These are phyloP conservation scores for Fusarium sp. DNA, from an alignment of 2,329 filamentous ascomycete genomes.

Conservation along the genomic window DNA sequence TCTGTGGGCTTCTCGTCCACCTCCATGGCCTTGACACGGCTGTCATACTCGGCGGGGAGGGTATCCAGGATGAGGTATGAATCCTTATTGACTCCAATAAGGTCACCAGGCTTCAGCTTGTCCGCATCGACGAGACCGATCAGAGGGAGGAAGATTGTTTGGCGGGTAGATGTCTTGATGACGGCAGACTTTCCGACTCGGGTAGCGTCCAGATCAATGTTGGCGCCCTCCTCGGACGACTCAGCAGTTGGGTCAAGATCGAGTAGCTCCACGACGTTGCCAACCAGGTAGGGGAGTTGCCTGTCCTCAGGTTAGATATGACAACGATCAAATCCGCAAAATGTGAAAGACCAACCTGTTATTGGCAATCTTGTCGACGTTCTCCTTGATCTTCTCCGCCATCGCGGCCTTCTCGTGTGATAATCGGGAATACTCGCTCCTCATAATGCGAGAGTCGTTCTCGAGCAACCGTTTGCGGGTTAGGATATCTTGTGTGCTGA, in stretches of 20 bases:
- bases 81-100: slow-evolving; percentile 99
- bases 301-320: slow-evolving; percentile 58
- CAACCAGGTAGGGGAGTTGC: slow-evolving; percentile 97
- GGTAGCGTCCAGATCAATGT: slow-evolving; percentile 97
- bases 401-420: slow-evolving; percentile 96
- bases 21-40: slow-evolving; percentile 99
- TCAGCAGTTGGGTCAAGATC: slow-evolving; percentile 97
- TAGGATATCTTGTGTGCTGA: slow-evolving; percentile 94
- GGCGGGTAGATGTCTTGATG: slow-evolving; percentile 98
- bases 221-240: slow-evolving; percentile 96
- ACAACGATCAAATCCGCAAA: background rate
- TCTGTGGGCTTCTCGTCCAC: slow-evolving; percentile 99
- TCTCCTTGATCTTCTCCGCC: slow-evolving; percentile 99
- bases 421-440: slow-evolving; percentile 93
- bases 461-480: slow-evolving; percentile 92
- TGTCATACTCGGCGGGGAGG: slow-evolving; percentile 97
- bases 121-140: slow-evolving; percentile 97
- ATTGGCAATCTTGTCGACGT: slow-evolving; percentile 98
- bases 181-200: slow-evolving; percentile 98
- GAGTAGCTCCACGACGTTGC: slow-evolving; percentile 96
- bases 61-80: slow-evolving; percentile 98
- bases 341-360: slow-evolving; percentile 77
- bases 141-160: slow-evolving; percentile 97
- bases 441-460: slow-evolving; percentile 99
- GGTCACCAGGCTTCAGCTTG: slow-evolving; percentile 92